Conservation (phyloP, 306 rosid species). For the Begonia masoniana region DNA sequence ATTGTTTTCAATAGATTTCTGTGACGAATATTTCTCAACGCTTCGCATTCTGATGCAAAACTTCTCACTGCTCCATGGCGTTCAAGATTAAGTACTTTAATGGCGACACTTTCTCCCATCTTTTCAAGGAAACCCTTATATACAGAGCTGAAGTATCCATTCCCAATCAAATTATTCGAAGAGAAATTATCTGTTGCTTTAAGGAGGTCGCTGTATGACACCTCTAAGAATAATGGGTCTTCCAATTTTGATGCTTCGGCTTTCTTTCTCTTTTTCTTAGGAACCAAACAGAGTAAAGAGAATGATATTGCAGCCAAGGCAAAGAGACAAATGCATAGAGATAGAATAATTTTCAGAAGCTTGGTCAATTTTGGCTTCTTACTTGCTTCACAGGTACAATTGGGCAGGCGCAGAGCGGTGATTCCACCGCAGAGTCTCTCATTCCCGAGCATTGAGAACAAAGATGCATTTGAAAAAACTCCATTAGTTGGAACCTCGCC, state of each 20-base stretch:
- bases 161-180: conserved; percentile 17
- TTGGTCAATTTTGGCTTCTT: background rate
- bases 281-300: no score
- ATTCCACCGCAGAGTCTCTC: conserved; percentile 22
- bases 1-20: conserved; percentile 24
- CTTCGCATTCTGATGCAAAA: conserved; percentile 6
- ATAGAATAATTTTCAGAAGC: no score
- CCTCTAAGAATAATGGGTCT: background rate
- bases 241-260: background rate
- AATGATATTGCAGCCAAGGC: background rate
- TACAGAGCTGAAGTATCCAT: conserved; percentile 24
- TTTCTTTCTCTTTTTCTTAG: background rate
- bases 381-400: background rate
- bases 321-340: background rate
- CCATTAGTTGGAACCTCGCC: conserved; percentile 16
- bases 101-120: conserved; percentile 11
- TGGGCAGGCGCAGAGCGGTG: background rate
- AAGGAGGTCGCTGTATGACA: conserved; percentile 18
- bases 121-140: conserved; percentile 20
- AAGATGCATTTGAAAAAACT: conserved; percentile 12
- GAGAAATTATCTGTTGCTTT: conserved; percentile 23
- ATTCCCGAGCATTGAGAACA: conserved; percentile 13
- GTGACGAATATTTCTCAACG: conserved; percentile 17
- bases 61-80: background rate
- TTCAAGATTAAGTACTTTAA: conserved; percentile 19